These are phyloP conservation scores for Barnettozyma siamensis DNA, from an alignment of 805 yeast genomes.

Conservation along the genomic window DNA sequence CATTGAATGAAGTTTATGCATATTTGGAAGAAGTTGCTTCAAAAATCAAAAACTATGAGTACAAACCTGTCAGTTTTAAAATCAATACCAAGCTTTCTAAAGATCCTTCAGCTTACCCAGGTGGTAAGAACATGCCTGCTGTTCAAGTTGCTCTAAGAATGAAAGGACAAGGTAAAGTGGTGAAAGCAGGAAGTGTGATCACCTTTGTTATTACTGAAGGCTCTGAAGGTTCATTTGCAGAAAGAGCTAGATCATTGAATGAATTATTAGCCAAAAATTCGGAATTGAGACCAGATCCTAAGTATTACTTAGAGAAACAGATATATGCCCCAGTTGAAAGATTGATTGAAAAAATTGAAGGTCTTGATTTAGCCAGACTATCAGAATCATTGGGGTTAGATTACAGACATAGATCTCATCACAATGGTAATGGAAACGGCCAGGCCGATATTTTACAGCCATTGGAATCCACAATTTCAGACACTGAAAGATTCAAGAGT, in stretches of 20 bases:
- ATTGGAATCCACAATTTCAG: conserved; percentile 74
- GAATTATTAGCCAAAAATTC: conserved; percentile 56
- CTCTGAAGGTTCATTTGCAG: conserved; percentile 53
- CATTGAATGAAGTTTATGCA: conserved; percentile 63
- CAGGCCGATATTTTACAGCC: conserved; percentile 51
- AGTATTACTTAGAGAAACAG: conserved; percentile 81
- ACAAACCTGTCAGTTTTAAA: conserved; percentile 61
- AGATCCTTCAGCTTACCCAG: conserved; percentile 80
- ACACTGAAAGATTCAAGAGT: conserved; percentile 73
- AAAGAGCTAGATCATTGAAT: conserved; percentile 75
- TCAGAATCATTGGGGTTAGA: conserved; percentile 79
- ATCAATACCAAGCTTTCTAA: conserved; percentile 87
- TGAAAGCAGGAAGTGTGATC: conserved; percentile 85
- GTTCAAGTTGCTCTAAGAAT: conserved; percentile 87
- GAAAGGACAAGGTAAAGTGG: conserved; percentile 75
- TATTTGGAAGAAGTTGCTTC: conserved; percentile 57
- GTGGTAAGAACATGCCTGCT: conserved; percentile 76
- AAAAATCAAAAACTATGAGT: conserved; percentile 54
- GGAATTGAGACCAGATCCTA: conserved; percentile 62
- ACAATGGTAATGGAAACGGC: conserved; percentile 23
- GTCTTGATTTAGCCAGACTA: conserved; percentile 73
- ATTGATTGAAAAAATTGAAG: conserved; percentile 77
- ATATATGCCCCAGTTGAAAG: conserved; percentile 88
- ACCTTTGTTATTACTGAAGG: conserved; percentile 72
- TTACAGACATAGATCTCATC: conserved; percentile 36